Conservation (phyloP, 495 filamentous ascomycete species). For the Jackrogersella minutella region DNA sequence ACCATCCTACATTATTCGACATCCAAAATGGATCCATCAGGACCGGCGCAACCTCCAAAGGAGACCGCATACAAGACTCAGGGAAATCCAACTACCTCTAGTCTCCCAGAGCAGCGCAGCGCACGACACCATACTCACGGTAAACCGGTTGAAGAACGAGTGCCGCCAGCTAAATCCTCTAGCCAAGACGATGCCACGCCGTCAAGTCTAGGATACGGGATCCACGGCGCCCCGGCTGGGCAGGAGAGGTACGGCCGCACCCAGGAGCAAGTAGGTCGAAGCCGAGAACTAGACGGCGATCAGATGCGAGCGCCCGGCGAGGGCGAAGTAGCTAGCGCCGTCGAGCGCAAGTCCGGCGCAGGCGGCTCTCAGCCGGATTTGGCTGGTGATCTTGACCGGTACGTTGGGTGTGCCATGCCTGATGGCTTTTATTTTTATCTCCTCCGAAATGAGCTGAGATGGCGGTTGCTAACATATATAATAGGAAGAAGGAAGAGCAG, state of each 20-base stretch:
- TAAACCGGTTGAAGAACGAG: slow-evolving; percentile 41
- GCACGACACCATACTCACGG: slow-evolving; percentile 37
- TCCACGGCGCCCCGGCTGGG: slow-evolving; percentile 43
- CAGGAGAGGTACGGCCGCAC: slow-evolving; percentile 38
- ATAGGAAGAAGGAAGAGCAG: slow-evolving; percentile 48
- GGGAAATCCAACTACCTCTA: slow-evolving; percentile 59
- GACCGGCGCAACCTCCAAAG: slow-evolving; percentile 60
- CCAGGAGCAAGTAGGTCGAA: slow-evolving; percentile 42
- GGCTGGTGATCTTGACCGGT: slow-evolving; percentile 53
- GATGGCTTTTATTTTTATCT: background rate
- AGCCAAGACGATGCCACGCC: slow-evolving; percentile 42
- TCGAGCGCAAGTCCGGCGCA: slow-evolving; percentile 53
- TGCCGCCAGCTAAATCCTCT: slow-evolving; percentile 27
- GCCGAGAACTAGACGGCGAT: slow-evolving; percentile 57
- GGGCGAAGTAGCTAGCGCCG: slow-evolving; percentile 61
- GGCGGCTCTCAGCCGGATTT: slow-evolving; percentile 40
- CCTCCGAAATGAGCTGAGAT: background rate
- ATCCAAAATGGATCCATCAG: slow-evolving; percentile 48
- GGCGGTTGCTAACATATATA: background rate
- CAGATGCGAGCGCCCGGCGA: slow-evolving; percentile 64
- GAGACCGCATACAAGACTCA: slow-evolving; percentile 58
- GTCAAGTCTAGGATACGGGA: slow-evolving; percentile 49
- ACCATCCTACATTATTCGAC: background rate
- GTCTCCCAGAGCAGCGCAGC: slow-evolving; percentile 56
- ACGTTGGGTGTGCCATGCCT: slow-evolving; percentile 19